A percentile compares a stretch with the other conserved stretches of the same genome.
These are phyloP conservation scores for Podospora pseudopauciseta DNA, from an alignment of 495 filamentous ascomycete species.

Conservation along the genomic window DNA sequence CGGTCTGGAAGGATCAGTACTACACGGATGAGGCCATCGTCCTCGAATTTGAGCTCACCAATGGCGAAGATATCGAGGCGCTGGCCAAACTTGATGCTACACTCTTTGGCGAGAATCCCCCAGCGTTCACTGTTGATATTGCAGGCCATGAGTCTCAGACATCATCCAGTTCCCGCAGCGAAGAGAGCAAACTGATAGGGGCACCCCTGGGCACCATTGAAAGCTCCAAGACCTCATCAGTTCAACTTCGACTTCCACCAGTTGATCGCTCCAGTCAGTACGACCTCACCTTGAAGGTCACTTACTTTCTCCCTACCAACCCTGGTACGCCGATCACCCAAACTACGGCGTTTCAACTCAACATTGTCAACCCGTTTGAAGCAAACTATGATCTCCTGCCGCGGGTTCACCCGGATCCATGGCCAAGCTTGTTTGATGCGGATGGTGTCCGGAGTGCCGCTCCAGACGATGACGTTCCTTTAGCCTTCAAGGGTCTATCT, in stretches of 20 bases:
- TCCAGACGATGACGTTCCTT: conserved; percentile 10
- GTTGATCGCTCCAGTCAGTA: conserved; percentile 56
- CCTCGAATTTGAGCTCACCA: conserved; percentile 66
- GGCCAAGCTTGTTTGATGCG: conserved; percentile 78
- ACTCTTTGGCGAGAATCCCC: conserved; percentile 60
- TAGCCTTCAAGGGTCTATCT: conserved; percentile 55
- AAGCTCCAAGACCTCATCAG: conserved; percentile 39
- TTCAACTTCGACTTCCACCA: conserved; percentile 47
- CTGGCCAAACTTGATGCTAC: conserved; percentile 64
- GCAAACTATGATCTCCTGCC: conserved; percentile 82
- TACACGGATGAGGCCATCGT: conserved; percentile 75
- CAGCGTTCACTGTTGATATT: conserved; percentile 44
- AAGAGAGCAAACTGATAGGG: conserved; percentile 36
- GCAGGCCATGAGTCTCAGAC: conserved; percentile 31
- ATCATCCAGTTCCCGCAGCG: conserved; percentile 22
- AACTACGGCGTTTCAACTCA: conserved; percentile 59
- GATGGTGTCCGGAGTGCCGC: conserved; percentile 31
- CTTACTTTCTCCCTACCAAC: conserved; percentile 78
- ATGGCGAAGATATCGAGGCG: conserved; percentile 79
- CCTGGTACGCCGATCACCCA: conserved; percentile 80
- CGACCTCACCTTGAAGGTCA: conserved; percentile 64
- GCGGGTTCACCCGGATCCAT: conserved; percentile 67
- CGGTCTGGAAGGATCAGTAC: conserved; percentile 62
- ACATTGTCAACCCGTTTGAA: conserved; percentile 79
- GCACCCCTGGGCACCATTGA: conserved; percentile 47